Evolutionary conservation across 2,329 filamentous ascomycete genomes (phyloP), one percentile per base, ranked within the genome.

Genomic region (Myriosclerotinia scirpicola): DNA sequence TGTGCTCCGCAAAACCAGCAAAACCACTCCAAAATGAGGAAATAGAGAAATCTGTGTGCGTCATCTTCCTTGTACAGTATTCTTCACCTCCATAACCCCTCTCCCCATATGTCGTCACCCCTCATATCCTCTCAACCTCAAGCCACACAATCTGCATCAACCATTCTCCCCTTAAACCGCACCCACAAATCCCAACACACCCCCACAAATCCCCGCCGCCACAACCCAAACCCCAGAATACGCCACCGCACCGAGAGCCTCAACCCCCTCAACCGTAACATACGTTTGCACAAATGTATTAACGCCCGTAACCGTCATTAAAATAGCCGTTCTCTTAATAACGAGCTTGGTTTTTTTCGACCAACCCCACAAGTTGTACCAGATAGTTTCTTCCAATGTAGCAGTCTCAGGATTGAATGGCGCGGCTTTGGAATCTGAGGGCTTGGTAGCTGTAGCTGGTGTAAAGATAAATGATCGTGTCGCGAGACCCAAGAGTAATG

Each of bases 381-480:
- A 80, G 42, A 96, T 75, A 2, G 91, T 94, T 77, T 95, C 85
- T 36, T 81, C 78, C 22, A 96, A 81, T 0, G 83, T 86, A 1
- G 90, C 89, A 20, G 81, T 84, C 36, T 81, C 84, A 0, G 90
- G 85, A 71, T 92, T 82, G 74, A 92, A 92, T 36, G 80, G 76
- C 42, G 77, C 76, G 30, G 77, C 71, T 81, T 79, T 64, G 81
- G 82, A 83, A 0, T 84, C 82, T 6, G 82, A 81, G 60, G 82
- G 82, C 12, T 78, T 77, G 69, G 69, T 62, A 17, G 81, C 83
- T 22, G 86, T 84, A 30, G 86, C 84, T 2, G 89, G 87, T 50
- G 86, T 85, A 77, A 97, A 96, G 71, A 97, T 86, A 76, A 96
- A 94, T 55, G 85, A 84, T 69, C 87, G 87, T 5, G 89, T 87